Base-by-base conservation (phyloP, 2,329 filamentous ascomycete genomes). In the Apiospora pterosperma region DNA sequence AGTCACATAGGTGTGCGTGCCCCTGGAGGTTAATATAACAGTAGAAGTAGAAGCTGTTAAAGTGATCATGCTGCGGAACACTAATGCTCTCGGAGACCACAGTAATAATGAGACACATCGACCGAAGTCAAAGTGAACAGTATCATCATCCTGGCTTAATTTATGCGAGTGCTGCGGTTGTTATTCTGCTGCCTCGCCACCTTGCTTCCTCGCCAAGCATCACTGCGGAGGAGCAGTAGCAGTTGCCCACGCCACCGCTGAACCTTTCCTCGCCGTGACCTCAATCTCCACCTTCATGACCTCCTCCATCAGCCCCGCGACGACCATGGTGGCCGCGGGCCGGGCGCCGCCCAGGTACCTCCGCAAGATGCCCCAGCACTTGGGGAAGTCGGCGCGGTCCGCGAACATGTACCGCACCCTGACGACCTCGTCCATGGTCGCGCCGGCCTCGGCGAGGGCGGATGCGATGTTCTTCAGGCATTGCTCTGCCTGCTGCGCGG, bases 321-420 rank as follows among this genome's bases (percentile, higher is more conserved):
- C 79, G 0, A 85, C 71, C 84, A 86, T 86, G 1, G 82, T 86
- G 23, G 84, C 84, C 28, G 84, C 83, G 0, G 84, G 84, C 36
- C 79, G 74, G n/a, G 82, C 79, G 3, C 78, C 72, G 7, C 81
- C 82, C 60, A 86, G 76, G 79, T 81, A 85, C 68, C 77, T 80
- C 66, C 76, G 76, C 68, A 86, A 70, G 3, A 85, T 80, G 1
- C 81, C 78, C 83, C 83, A 86, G 19, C 79, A 82, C 69, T 74
- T 73, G 12, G 78, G 72, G 63, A 86, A 86, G 60, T 85, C 80
- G 19, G 72, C 67, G 6, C 80, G 74, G 64, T 84, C 75, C 3
- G 83, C 81, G 23, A 86, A 74, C 58, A 85, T 84, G 67, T 86
- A 86, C 12, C 77, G 76, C 16, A 86, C 84, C 23, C 84, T 76